Evolutionary conservation across 306 rosid species (phyloP).

Genomic region (Trifolium fragiferum): DNA sequence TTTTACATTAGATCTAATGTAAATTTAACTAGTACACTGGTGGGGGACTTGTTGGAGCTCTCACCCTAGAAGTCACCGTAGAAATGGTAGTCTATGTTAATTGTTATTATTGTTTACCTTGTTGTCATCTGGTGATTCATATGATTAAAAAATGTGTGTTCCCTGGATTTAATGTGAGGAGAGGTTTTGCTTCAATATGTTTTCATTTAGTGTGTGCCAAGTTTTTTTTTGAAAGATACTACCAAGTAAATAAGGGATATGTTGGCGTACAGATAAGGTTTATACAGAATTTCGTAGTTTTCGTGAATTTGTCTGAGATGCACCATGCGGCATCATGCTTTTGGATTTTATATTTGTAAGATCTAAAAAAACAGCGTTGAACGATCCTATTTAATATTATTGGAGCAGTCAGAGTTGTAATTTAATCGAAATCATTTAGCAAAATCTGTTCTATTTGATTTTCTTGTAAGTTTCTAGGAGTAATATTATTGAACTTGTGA

Average conservation of each 20-base stretch:
- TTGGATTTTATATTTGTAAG: constrained; percentile 20
- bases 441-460: constrained; percentile 22
- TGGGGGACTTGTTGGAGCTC: too few relatives aligned
- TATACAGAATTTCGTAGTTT: not conserved
- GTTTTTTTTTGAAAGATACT: not conserved
- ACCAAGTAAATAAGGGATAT: not conserved
- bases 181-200: not conserved
- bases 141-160: constrained; percentile 19
- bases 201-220: not conserved
- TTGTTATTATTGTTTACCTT: constrained; percentile 16
- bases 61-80: too few relatives aligned
- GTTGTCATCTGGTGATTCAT: constrained; percentile 23
- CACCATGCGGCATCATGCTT: not conserved
- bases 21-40: too few relatives aligned
- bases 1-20: too few relatives aligned
- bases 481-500: constrained; percentile 34
- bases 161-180: constrained; percentile 20
- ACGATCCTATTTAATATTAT: constrained; percentile 25
- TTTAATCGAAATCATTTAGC: constrained; percentile 5
- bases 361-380: constrained; percentile 5
- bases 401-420: constrained; percentile 25
- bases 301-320: constrained; percentile 29
- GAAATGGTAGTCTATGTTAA: not conserved
- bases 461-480: constrained; percentile 6
- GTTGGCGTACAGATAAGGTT: not conserved